Evolutionary conservation across 768 basidiomycete species (phyloP), one percentile per base, ranked within the genome.

Genomic region (Xerocomus brunneocitrinus): DNA sequence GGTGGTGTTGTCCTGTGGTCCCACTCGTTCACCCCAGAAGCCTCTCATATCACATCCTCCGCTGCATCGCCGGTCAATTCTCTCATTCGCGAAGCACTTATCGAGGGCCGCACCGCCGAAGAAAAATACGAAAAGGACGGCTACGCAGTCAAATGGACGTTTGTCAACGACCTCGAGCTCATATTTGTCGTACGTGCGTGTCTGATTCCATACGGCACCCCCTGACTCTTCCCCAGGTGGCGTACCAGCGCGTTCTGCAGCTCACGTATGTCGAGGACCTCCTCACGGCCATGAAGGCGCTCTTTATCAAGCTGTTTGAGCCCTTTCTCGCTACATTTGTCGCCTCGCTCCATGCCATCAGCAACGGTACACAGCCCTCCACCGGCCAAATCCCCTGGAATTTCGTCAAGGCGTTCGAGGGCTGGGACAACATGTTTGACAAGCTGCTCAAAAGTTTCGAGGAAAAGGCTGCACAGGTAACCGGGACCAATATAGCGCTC

Each of bases 1-100:
- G 94, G 93, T 54, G 95, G 95, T 32, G 75, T 97, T 51, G 87
- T 98, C 34, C 79, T 98, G 32, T 98, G 94, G 94, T 92, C 91
- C 25, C 83, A 87, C 46, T 94, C 95, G 2, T 98, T 95, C 73
- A 95, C 94, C 0, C 94, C 95, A 5, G 83, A 89, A 22, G 88
- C 89, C 42, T 78, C 82, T 5, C 76, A 83, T 12, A 73, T 90
- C 36, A 81, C 84, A 28, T 76, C 81, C 39, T 86, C 89, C 19
- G 74, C 87, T 3, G 76, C 85, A 13, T 92, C 89, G 1, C 93
- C 92, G 3, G 83, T 95, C 51, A 94, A 94, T 72, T 82, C 87
- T 25, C 84, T 95, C 63, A 85, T 95, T 60, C 84, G 87, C 39
- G 91, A 94, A 58, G 91, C 91, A 4, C 79, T 98, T 51, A 95